Evolutionary conservation across 2,329 filamentous ascomycete genomes (phyloP).

Genomic region (Xylaria sp.): DNA sequence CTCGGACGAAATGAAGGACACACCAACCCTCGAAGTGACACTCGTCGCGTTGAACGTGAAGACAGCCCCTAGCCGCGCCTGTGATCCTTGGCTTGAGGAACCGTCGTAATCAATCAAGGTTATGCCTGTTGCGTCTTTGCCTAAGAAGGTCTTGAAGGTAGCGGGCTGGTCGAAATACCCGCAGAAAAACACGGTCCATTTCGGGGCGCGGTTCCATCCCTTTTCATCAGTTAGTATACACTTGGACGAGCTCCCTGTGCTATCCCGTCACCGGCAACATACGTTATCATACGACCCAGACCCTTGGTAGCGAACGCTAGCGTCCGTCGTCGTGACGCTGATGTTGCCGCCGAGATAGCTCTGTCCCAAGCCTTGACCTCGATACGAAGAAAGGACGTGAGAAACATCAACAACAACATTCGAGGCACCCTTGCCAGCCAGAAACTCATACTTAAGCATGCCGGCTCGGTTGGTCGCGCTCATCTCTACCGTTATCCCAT

Average conservation of each 20-base stretch:
- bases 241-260: not conserved
- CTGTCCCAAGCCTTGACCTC: constrained; percentile 66
- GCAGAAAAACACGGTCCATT: constrained; percentile 69
- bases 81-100: constrained; percentile 42
- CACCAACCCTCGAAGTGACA: constrained; percentile 65
- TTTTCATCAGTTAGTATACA: constrained; percentile 29
- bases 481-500: constrained; percentile 63
- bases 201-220: constrained; percentile 67
- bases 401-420: constrained; percentile 68
- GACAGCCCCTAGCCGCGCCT: constrained; percentile 54
- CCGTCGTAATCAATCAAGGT: constrained; percentile 43
- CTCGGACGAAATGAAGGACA: constrained; percentile 68
- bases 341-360: constrained; percentile 66
- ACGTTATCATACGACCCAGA: constrained; percentile 68
- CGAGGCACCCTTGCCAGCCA: constrained; percentile 44
- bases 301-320: constrained; percentile 58
- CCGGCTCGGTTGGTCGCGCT: constrained; percentile 62
- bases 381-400: constrained; percentile 67
- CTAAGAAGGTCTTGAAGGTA: constrained; percentile 53
- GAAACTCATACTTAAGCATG: constrained; percentile 66
- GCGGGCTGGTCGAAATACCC: constrained; percentile 60
- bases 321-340: constrained; percentile 51
- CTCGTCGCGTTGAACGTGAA: constrained; percentile 57
- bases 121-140: constrained; percentile 40
- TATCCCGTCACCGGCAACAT: constrained; percentile 25